These are phyloP conservation scores for Eutrema heterophyllum DNA, from an alignment of 345 rosid species.

Conservation along the genomic window DNA sequence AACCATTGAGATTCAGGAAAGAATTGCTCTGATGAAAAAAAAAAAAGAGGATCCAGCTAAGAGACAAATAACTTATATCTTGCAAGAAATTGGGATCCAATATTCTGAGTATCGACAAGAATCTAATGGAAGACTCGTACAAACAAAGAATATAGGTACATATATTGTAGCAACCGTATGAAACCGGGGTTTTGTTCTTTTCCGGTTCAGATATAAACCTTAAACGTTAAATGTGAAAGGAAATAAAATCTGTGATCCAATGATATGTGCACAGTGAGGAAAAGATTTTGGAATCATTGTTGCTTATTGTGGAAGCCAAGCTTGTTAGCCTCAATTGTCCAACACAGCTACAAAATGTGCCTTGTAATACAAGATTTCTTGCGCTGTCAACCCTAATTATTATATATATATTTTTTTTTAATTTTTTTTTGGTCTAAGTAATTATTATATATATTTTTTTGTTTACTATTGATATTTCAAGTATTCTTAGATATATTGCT, in stretches of 20 bases:
- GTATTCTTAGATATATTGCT: too few species aligned
- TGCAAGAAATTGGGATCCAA: background rate
- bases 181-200: background rate
- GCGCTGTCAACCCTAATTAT: conserved; percentile 17
- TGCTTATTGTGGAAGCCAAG: conserved; percentile 35
- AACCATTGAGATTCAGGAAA: too few species aligned
- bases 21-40: background rate
- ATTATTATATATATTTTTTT: background rate
- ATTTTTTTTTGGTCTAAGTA: too few species aligned
- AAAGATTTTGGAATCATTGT: conserved; percentile 26
- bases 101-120: conserved; percentile 29
- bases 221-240: background rate
- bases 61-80: background rate
- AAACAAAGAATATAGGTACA: conserved; percentile 35
- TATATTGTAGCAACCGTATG: conserved; percentile 34
- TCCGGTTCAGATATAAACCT: background rate
- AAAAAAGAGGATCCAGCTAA: background rate
- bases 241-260: conserved; percentile 17
- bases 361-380: conserved; percentile 27
- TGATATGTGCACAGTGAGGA: conserved; percentile 8
- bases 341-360: conserved; percentile 4
- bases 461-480: too few species aligned
- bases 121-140: conserved; percentile 42
- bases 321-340: conserved; percentile 15
- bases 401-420: background rate